These are phyloP conservation scores for Middelhovenomyces tepae DNA, from an alignment of 805 yeast genomes.

Conservation along the genomic window DNA sequence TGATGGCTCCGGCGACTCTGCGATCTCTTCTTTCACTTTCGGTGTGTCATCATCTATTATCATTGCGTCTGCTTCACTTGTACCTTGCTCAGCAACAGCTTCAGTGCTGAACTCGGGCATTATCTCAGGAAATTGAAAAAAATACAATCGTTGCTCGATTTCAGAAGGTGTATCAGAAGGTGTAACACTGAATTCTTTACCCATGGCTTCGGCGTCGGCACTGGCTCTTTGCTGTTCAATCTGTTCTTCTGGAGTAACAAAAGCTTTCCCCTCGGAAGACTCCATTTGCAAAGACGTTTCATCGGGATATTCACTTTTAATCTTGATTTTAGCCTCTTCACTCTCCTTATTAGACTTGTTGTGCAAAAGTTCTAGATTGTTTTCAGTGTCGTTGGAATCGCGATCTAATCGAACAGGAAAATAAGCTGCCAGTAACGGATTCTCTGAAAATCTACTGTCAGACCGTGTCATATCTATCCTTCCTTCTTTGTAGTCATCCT, in stretches of 20 bases:
- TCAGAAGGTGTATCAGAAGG: conserved; percentile 8
- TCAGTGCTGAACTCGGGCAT: conserved; percentile 36
- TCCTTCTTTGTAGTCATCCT: conserved; percentile 3
- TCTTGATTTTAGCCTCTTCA: conserved; percentile 5
- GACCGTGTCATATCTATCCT: conserved; percentile 1
- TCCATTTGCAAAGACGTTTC: not conserved
- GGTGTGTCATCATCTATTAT: conserved; percentile 8
- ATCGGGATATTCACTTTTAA: conserved; percentile 11
- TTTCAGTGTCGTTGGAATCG: conserved; percentile 3
- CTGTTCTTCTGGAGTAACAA: conserved; percentile 8
- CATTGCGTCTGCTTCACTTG: conserved; percentile 11
- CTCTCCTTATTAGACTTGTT: no score
- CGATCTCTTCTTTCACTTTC: conserved; percentile 4
- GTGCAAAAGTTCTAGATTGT: conserved; percentile 8
- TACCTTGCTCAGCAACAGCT: conserved; percentile 8
- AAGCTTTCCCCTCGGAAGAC: not conserved
- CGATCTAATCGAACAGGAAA: conserved; percentile 3
- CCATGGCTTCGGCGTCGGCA: conserved; percentile 13
- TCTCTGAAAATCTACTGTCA: not conserved
- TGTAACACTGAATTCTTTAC: conserved; percentile 13
- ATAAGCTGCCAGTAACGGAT: conserved; percentile 1
- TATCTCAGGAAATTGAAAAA: conserved; percentile 43
- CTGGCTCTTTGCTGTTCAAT: conserved; percentile 11
- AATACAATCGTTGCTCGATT: conserved; percentile 23
- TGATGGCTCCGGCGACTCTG: not conserved